Conservation (phyloP, 2,329 filamentous ascomycete species). For the Scedosporium dehoogii region DNA sequence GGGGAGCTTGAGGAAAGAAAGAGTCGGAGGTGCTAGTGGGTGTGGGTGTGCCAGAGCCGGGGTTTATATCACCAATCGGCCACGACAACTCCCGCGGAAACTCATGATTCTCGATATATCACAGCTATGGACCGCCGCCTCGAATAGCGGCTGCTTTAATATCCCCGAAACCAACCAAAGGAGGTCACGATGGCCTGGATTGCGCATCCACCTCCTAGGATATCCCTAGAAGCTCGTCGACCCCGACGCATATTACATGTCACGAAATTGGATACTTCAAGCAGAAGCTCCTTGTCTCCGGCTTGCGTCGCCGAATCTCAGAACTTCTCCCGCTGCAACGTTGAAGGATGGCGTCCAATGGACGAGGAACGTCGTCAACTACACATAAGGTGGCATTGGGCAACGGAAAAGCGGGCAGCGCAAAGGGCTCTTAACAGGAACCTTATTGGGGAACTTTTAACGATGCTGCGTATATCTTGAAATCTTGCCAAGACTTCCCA, state of each 20-base stretch:
- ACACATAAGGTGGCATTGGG: background rate
- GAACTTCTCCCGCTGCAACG: background rate
- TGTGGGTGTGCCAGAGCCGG: too few species aligned
- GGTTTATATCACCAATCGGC: background rate
- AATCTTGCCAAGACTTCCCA: too few species aligned
- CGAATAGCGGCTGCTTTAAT: background rate
- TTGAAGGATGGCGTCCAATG: background rate
- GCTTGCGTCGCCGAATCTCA: background rate
- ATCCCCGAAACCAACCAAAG: too few species aligned
- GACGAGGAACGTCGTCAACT: background rate
- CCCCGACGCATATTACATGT: background rate
- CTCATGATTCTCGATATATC: background rate
- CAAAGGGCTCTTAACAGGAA: too few species aligned
- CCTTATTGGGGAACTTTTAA: too few species aligned
- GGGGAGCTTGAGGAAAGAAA: background rate
- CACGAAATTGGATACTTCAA: background rate
- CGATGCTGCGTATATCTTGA: too few species aligned
- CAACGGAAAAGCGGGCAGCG: background rate
- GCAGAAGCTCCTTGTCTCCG: background rate
- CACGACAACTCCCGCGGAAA: background rate
- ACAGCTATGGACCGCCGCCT: background rate
- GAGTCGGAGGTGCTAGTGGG: background rate
- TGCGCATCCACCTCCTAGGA: background rate
- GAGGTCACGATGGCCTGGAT: too few species aligned
- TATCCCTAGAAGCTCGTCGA: background rate